Percentiles rank a stretch among this genome's conserved stretches.
These are phyloP conservation scores for Solanum arcanum DNA, from an alignment of 257 asterid genomes.

Conservation along the genomic window DNA sequence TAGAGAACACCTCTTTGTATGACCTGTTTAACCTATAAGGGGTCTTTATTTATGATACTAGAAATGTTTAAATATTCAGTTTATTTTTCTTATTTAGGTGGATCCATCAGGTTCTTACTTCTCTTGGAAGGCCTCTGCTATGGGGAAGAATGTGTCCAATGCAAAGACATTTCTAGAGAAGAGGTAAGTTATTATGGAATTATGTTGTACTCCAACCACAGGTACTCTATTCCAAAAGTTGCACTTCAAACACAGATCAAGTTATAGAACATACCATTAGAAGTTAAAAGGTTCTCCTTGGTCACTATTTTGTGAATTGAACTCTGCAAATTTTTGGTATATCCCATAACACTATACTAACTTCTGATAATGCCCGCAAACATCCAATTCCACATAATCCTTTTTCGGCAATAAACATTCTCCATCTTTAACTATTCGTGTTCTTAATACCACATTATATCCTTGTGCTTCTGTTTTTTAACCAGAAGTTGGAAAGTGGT, in stretches of 20 bases:
- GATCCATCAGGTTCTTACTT: conserved; percentile 99
- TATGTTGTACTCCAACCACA: neutral
- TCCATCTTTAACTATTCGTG: neutral
- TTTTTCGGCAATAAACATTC: neutral
- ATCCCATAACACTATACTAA: neutral
- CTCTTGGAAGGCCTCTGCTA: conserved; percentile 99
- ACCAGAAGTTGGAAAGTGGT: neutral
- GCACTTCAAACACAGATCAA: neutral
- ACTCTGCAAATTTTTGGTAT: neutral
- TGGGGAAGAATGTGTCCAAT: conserved; percentile 98
- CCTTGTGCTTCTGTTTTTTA: neutral
- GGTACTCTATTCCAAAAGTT: neutral
- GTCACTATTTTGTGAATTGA: neutral
- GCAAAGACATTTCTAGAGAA: conserved; percentile 97
- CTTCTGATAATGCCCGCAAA: neutral
- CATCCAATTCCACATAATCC: neutral
- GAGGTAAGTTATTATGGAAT: conserved; percentile 34
- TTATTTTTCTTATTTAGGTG: conserved; percentile 31
- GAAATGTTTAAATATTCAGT: neutral
- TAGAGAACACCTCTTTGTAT: neutral
- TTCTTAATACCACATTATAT: neutral
- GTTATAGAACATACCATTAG: neutral
- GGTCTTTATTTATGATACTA: neutral
- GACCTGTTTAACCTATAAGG: neutral
- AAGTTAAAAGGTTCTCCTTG: neutral